phyloP scores from a whole-genome alignment of 2,329 filamentous ascomycete genomes.

The Paramyrothecium sp. region DNA sequence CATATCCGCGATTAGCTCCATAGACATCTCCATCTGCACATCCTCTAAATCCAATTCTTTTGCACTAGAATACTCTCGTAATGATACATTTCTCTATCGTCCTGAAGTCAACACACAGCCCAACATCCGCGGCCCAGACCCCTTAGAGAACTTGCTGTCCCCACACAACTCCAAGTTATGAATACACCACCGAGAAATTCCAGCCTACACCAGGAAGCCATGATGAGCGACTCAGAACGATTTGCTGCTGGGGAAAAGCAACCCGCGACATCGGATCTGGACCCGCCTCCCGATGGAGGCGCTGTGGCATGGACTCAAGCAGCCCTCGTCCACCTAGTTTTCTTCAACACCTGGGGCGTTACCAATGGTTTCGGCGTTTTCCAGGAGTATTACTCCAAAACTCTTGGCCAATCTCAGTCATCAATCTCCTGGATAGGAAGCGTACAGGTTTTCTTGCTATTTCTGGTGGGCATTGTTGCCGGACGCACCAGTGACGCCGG shows the following conservation, averaged over 20 bases:
- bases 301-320: slow-evolving; percentile 28
- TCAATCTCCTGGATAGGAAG: slow-evolving; percentile 44
- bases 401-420: slow-evolving; percentile 27
- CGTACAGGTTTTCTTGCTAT: slow-evolving; percentile 40
- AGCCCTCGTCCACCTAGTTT: slow-evolving; percentile 32
- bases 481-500: slow-evolving; percentile 44
- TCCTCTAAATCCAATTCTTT: too few species aligned
- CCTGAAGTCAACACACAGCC: too few species aligned
- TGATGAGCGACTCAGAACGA: not conserved
- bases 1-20: too few species aligned
- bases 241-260: not conserved
- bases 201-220: not conserved
- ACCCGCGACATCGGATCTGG: not conserved
- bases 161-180: too few species aligned
- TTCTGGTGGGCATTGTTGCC: slow-evolving; percentile 38
- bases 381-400: slow-evolving; percentile 41
- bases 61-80: too few species aligned
- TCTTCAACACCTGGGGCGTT: slow-evolving; percentile 46
- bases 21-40: too few species aligned
- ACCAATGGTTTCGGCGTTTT: slow-evolving; percentile 44
- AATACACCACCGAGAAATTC: too few species aligned
- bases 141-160: too few species aligned
- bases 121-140: too few species aligned
- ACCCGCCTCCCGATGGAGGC: slow-evolving; percentile 14
- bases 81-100: too few species aligned